Percentiles rank a stretch among this genome's conserved stretches.
Conservation (phyloP, 768 basidiomycete genomes). For the Russula compacta region DNA sequence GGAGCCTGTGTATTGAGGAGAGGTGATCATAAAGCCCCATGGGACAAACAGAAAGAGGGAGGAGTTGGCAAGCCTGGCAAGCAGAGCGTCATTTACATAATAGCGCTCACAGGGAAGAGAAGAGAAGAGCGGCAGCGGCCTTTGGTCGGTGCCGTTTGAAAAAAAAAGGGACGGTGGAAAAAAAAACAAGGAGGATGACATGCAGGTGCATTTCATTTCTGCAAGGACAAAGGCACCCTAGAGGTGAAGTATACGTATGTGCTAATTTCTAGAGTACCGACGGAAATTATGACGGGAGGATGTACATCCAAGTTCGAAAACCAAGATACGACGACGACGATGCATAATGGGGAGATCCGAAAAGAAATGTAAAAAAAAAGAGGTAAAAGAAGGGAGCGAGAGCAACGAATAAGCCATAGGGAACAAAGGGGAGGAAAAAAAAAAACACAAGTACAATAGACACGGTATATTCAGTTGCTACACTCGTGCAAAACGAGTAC, state of each 20-base stretch:
- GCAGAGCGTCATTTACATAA: too few species aligned
- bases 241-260: slow-evolving; percentile 11
- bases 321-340: not conserved
- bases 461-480: not conserved
- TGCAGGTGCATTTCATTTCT: slow-evolving; percentile 1
- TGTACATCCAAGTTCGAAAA: slow-evolving; percentile 11
- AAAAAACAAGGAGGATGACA: too few species aligned
- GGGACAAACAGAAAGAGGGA: too few species aligned
- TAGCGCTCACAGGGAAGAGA: too few species aligned
- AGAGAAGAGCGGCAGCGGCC: too few species aligned
- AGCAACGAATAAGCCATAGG: slow-evolving; percentile 1
- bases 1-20: too few species aligned
- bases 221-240: not conserved
- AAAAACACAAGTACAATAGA: slow-evolving; percentile 5
- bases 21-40: too few species aligned
- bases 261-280: slow-evolving; percentile 11
- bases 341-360: slow-evolving; percentile 11
- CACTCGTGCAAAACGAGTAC: not conserved
- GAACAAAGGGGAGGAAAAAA: not conserved
- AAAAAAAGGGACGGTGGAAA: too few species aligned
- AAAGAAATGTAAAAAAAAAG: not conserved
- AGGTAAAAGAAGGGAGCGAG: not conserved
- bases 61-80: too few species aligned
- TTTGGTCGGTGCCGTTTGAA: too few species aligned
- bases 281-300: slow-evolving; percentile 1